phyloP scores from a whole-genome alignment of 768 basidiomycete genomes.

The Russula foetens region DNA sequence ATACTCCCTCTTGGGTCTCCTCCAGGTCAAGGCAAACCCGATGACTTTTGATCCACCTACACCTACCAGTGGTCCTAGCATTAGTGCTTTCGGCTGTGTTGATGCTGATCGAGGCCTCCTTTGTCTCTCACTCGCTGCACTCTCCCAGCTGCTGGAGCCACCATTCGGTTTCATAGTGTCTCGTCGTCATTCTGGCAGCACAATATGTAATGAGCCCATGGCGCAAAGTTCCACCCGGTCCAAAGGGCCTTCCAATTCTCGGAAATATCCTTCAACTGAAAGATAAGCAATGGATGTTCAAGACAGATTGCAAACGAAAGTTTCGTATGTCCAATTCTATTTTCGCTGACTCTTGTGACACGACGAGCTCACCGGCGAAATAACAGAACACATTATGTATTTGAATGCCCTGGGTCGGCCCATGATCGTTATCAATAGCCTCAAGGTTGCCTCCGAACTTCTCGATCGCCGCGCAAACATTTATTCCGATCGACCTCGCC shows the following conservation, averaged over 20 bases:
- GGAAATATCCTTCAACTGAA: neutral
- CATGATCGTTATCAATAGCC: neutral
- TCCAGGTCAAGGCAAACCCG: too few species aligned
- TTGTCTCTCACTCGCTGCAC: neutral
- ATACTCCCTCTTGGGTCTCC: too few species aligned
- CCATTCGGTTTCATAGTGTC: neutral
- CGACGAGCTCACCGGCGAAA: neutral
- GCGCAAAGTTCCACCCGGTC: constrained; percentile 2
- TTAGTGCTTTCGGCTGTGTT: too few species aligned
- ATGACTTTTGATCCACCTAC: neutral
- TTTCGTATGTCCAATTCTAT: neutral
- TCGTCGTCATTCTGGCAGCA: neutral
- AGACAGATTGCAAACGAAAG: neutral
- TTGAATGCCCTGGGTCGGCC: neutral
- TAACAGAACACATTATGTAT: neutral
- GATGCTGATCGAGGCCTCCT: neutral
- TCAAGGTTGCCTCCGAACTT: neutral
- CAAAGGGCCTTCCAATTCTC: neutral
- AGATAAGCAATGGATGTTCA: neutral
- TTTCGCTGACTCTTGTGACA: neutral
- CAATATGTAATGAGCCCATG: neutral
- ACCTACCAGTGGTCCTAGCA: too few species aligned
- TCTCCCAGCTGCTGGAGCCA: neutral
- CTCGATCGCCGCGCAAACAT: neutral
- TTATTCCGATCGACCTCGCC: neutral